Evolutionary conservation across 305 asterid species (phyloP), one percentile per base, ranked within the genome.

Genomic region (Coffea humblotiana): DNA sequence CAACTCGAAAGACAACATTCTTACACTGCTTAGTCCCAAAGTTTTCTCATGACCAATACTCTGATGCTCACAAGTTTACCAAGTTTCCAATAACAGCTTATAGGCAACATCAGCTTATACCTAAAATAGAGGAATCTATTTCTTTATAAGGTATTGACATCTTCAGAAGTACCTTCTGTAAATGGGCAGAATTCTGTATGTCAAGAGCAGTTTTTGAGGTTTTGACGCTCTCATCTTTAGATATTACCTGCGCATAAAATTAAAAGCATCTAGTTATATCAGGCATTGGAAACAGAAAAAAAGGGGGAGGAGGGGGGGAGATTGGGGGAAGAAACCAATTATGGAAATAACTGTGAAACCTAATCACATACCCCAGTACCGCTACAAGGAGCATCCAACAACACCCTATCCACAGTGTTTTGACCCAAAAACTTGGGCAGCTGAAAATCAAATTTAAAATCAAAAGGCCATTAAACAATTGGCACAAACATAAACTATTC

Each of bases 331-430:
- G 32, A 32, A 32, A 68, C 64, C 72, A 69, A 68, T 54, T 21
- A 75, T 65, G 85, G 43, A 77, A 74, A 21, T 45, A 40, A 68
- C 37, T 54, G 80, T 69, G 71, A 78, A 81, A 74, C 51, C 65
- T 29, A 77, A 84, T 52, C 58, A 48, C 88, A 29, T 94, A 96
- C 98, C 90, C 99, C 98, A 73, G 99, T 96, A 81, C 99, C 99
- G 85, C 97, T 93, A 90, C 99, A 96, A 79, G 99, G 98, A 72
- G 99, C 99, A 91, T 96, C 99, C 90, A 96, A 82, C 78, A 96
- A 86, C 84, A 94, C 93, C 87, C 97, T 94, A 86, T 96, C 97
- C 27, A 85, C 90, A 21, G 95, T 82, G 88, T 88, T 91, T 89
- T 77, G 88, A 52, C 99, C 97, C 84, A 96, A 80, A 77, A 96